phyloP scores from a whole-genome alignment of 129 eudicot species.

The Kitagawia praeruptora region DNA sequence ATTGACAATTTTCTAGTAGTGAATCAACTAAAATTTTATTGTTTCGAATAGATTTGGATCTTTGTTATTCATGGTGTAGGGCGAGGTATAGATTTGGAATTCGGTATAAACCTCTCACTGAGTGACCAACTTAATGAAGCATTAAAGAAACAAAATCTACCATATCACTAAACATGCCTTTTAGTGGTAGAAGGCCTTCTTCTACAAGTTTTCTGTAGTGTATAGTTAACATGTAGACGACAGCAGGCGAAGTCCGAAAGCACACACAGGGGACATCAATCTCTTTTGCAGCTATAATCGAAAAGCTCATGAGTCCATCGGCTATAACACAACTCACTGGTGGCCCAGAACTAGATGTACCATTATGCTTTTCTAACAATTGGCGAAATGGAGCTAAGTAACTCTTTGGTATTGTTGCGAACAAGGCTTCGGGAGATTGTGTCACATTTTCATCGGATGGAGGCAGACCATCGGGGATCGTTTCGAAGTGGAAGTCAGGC shows the following conservation, averaged over 20 bases:
- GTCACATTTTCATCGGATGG: constrained; percentile 19
- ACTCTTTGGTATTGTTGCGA: constrained; percentile 12
- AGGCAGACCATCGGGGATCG: constrained; percentile 33
- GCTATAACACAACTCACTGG: constrained; percentile 31
- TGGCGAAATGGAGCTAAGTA: constrained; percentile 19
- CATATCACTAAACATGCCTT: constrained; percentile 11
- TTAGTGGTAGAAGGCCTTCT: constrained; percentile 22
- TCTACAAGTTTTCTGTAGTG: constrained; percentile 8
- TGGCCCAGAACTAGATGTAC: not conserved
- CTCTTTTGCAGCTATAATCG: constrained; percentile 20
- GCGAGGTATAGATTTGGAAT: too few species aligned
- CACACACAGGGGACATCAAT: constrained; percentile 13
- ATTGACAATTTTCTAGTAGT: too few species aligned
- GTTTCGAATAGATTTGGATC: too few species aligned
- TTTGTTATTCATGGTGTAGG: too few species aligned
- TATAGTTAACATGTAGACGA: not conserved
- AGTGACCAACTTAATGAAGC: too few species aligned
- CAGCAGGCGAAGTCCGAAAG: constrained; percentile 19
- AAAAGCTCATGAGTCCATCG: constrained; percentile 33
- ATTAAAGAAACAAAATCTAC: too few species aligned
- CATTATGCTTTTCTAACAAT: constrained; percentile 15
- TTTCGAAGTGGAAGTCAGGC: not conserved
- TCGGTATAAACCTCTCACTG: too few species aligned
- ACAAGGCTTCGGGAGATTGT: constrained; percentile 22
- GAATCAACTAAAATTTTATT: too few species aligned